Conservation (phyloP, 768 basidiomycete species). For the Pulveroboletus sp. region DNA sequence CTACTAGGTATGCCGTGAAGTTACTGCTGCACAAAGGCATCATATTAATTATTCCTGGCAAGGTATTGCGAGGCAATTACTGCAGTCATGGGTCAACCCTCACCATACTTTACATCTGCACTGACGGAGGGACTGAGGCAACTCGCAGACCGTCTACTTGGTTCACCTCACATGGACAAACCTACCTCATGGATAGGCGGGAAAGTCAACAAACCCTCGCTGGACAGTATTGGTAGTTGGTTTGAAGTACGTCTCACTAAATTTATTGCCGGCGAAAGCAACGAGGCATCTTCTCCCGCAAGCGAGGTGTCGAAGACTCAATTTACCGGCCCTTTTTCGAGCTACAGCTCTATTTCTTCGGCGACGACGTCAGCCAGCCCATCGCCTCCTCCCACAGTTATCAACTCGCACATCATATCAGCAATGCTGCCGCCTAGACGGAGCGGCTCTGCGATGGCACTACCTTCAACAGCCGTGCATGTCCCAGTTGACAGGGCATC, state of each 20-base stretch:
- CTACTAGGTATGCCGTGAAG: constrained; percentile 55
- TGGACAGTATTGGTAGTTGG: constrained; percentile 90
- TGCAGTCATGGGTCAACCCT: constrained; percentile 53
- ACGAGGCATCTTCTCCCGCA: constrained; percentile 39
- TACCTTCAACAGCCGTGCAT: constrained; percentile 44
- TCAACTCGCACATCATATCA: constrained; percentile 34
- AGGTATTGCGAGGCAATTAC: constrained; percentile 95
- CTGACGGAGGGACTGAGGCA: constrained; percentile 73
- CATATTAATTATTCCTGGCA: constrained; percentile 26
- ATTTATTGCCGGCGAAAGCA: constrained; percentile 90
- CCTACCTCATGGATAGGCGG: constrained; percentile 78
- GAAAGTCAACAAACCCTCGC: constrained; percentile 86
- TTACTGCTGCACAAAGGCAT: background rate
- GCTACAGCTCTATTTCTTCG: constrained; percentile 90
- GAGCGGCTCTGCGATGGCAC: constrained; percentile 66
- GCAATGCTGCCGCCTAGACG: constrained; percentile 45
- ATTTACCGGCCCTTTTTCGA: constrained; percentile 80
- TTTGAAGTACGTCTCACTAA: constrained; percentile 89
- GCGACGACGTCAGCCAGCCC: constrained; percentile 67
- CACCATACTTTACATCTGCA: constrained; percentile 60
- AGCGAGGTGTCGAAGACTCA: constrained; percentile 33
- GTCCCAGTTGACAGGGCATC: constrained; percentile 64
- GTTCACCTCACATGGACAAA: constrained; percentile 71
- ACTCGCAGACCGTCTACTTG: constrained; percentile 72
- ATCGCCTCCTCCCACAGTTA: constrained; percentile 62